Percentiles rank a stretch among this genome's conserved stretches.
Evolutionary conservation across 495 filamentous ascomycete genomes (phyloP).

Genomic region (Aspergillus campestris): DNA sequence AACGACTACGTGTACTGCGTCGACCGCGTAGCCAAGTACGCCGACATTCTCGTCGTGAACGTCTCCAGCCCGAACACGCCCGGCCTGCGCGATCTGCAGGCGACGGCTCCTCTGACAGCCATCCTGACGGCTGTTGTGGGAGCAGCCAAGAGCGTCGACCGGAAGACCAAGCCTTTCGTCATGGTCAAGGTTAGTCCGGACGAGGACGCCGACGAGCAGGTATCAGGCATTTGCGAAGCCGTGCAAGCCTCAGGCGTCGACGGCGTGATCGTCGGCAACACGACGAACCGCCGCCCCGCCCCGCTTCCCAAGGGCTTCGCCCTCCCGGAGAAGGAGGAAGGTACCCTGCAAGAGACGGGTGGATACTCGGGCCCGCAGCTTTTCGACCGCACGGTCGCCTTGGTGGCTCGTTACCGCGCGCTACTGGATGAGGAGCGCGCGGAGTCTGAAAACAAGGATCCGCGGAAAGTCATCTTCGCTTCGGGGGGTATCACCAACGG

Average conservation of each 20-base stretch:
- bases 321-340: slow-evolving; percentile 57
- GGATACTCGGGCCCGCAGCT: slow-evolving; percentile 87
- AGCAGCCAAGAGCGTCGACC: slow-evolving; percentile 55
- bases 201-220: slow-evolving; percentile 73
- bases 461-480: slow-evolving; percentile 80
- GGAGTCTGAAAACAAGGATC: slow-evolving; percentile 14
- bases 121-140: slow-evolving; percentile 76
- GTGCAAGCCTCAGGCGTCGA: slow-evolving; percentile 79
- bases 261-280: slow-evolving; percentile 96
- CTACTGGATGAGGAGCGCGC: slow-evolving; percentile 50
- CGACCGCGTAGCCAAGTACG: slow-evolving; percentile 68
- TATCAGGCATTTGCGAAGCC: slow-evolving; percentile 80
- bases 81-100: slow-evolving; percentile 76
- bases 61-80: slow-evolving; percentile 96
- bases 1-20: slow-evolving; percentile 84
- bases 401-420: slow-evolving; percentile 72
- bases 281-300: slow-evolving; percentile 71
- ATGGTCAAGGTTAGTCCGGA: slow-evolving; percentile 98
- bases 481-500: slow-evolving; percentile 86
- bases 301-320: slow-evolving; percentile 55
- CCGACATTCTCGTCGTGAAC: slow-evolving; percentile 92
- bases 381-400: slow-evolving; percentile 63
- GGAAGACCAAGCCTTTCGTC: slow-evolving; percentile 69
- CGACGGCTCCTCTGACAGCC: slow-evolving; percentile 65
- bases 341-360: slow-evolving; percentile 63